Evolutionary conservation across 2,329 filamentous ascomycete species (phyloP).

Genomic region (Juglanconis juglandina): DNA sequence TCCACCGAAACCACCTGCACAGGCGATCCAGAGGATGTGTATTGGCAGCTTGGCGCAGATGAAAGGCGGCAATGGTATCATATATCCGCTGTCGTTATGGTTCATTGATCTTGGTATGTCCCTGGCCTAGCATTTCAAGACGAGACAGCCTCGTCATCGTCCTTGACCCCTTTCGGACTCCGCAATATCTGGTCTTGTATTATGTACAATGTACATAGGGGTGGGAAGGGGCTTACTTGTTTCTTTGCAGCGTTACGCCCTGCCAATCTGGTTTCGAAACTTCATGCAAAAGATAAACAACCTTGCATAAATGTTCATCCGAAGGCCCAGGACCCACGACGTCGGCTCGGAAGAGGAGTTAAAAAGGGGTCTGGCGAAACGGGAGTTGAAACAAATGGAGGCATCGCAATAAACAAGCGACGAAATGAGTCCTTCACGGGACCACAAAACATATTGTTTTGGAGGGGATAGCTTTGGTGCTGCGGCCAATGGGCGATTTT

Average conservation of each 20-base stretch:
- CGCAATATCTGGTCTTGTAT: not conserved
- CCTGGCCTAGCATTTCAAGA: no score
- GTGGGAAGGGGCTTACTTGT: not conserved
- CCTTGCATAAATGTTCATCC: slow-evolving; percentile 8
- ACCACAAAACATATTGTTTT: not conserved
- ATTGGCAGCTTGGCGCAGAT: no score
- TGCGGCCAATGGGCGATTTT: slow-evolving; percentile 3
- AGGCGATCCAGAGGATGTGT: no score
- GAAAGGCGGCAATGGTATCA: no score
- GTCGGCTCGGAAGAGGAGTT: not conserved
- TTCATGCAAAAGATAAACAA: not conserved
- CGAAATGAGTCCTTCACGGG: not conserved
- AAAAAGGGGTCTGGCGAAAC: not conserved
- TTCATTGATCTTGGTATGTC: no score
- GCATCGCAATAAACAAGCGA: slow-evolving; percentile 11
- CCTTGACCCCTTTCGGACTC: not conserved
- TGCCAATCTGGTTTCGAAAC: slow-evolving; percentile 10
- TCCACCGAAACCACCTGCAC: no score
- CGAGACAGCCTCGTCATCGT: not conserved
- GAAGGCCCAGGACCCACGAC: not conserved
- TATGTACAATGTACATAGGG: no score
- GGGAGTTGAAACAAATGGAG: slow-evolving; percentile 8
- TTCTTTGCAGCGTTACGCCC: not conserved
- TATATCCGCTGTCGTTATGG: no score
- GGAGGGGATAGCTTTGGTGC: not conserved